Base-by-base conservation (phyloP, 768 basidiomycete genomes). In the Mycena crocata region DNA sequence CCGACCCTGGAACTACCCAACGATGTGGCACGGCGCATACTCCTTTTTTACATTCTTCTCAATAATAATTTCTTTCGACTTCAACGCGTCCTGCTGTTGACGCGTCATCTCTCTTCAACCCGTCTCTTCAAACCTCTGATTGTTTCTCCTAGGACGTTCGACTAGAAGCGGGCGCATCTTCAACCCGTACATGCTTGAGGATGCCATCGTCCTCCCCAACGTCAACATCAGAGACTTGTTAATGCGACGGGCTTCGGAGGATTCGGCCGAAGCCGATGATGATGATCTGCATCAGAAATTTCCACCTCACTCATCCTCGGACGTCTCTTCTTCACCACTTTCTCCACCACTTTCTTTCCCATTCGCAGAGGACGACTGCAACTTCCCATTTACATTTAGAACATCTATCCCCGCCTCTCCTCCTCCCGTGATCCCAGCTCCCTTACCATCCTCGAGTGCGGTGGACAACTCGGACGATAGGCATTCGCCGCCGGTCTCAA, bases 1-100 rank as follows among this genome's bases (percentile, higher is more conserved):
- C 51, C 51, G 32, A 62, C 61, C 30, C 42, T 54, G 61, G 51
- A 30, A 45, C 51, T 52, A 44, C 51, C n/a, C 13, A 62, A 56
- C 5, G 12, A 31, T 9, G 17, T 17, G 37, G 26, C 49, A 14
- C 49, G 49, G 31, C 30, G 44, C 28, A 5, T 30, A n/a, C 28
- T 48, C 9, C 23, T 9, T 30, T 48, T 48, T 7, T 48, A 10
- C 23, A 24, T 48, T 24, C 23, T 24, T 24, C 7, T 48, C 9
- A 21, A 12, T n/a, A 9, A 45, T 45, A 45, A 9, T 48, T n/a
- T n/a, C n/a, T n/a, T n/a, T n/a, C 9, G 10, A 5, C 17, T 48
- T n/a, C 5, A 24, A 5, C 23, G 4, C 21, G 8, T 7, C 44
- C 28, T 48, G 23, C 17, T 26, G 24, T 28, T 48, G 8, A 10